phyloP scores from a whole-genome alignment of 495 filamentous ascomycete genomes.

The Lasiosphaeria ovina region DNA sequence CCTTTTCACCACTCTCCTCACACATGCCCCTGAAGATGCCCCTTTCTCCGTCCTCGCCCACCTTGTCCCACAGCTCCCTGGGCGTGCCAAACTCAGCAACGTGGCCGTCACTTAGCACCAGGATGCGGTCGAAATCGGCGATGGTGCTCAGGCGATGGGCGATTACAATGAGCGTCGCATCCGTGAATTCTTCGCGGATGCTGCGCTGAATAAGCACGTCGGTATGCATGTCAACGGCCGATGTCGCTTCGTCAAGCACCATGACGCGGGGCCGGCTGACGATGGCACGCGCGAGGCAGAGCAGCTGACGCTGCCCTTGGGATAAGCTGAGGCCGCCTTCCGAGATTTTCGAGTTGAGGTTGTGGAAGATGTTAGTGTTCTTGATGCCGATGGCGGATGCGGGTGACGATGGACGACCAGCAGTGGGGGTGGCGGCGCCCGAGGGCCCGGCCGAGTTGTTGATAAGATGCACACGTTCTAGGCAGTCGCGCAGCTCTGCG shows the following conservation, averaged over 20 bases:
- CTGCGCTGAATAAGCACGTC: constrained; percentile 78
- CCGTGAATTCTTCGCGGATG: constrained; percentile 75
- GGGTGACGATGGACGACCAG: constrained; percentile 4
- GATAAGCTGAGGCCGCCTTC: constrained; percentile 80
- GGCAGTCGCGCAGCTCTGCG: constrained; percentile 66
- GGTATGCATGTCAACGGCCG: constrained; percentile 83
- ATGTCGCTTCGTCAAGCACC: constrained; percentile 88
- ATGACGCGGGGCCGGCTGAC: constrained; percentile 77
- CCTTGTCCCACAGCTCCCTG: constrained; percentile 60
- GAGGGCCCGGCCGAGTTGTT: constrained; percentile 34
- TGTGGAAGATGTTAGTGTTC: constrained; percentile 63
- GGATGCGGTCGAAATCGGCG: constrained; percentile 79
- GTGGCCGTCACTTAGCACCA: constrained; percentile 73
- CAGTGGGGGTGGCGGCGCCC: constrained; percentile 27
- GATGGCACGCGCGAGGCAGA: constrained; percentile 86
- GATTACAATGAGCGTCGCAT: constrained; percentile 81
- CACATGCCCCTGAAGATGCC: constrained; percentile 73
- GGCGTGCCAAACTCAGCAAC: constrained; percentile 75
- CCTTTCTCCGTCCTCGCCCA: constrained; percentile 30
- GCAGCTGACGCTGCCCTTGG: constrained; percentile 83
- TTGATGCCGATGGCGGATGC: constrained; percentile 30
- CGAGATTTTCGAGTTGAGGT: constrained; percentile 60
- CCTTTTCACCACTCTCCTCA: constrained; percentile 70
- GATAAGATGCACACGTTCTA: constrained; percentile 74
- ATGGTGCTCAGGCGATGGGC: constrained; percentile 86